A percentile compares a stretch with the other conserved stretches of the same genome.
These are phyloP conservation scores for Suhomyces atakaporum DNA, from an alignment of 1,139 yeast genomes.

Conservation along the genomic window DNA sequence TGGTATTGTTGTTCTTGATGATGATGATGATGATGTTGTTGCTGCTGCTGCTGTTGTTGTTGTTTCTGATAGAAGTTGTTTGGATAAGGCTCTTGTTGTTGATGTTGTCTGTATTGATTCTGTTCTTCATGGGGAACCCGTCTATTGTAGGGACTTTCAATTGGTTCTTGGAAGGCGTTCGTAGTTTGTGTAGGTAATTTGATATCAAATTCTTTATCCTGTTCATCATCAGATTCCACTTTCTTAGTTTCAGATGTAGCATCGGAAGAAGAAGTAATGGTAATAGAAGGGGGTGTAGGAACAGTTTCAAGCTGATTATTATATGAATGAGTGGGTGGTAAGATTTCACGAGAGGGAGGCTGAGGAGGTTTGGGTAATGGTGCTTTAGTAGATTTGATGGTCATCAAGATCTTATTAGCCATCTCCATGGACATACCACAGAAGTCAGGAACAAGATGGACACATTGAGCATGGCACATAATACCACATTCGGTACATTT, in stretches of 20 bases:
- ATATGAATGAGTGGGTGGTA: conserved; percentile 3
- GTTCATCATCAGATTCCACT: conserved; percentile 28
- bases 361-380: conserved; percentile 23
- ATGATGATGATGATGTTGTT: conserved; percentile 9
- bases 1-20: conserved; percentile 6
- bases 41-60: conserved; percentile 16
- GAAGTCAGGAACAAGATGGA: conserved; percentile 93
- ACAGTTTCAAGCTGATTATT: conserved; percentile 6
- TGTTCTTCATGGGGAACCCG: conserved; percentile 24
- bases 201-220: conserved; percentile 23
- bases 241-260: conserved; percentile 5
- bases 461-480: conserved; percentile 91
- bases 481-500: conserved; percentile 95
- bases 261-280: conserved; percentile 6
- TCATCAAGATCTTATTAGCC: conserved; percentile 85
- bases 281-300: conserved; percentile 16
- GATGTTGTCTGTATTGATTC: conserved; percentile 13
- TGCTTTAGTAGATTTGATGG: conserved; percentile 78
- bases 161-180: conserved; percentile 36
- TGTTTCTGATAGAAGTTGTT: no score
- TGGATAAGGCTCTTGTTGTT: no score
- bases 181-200: conserved; percentile 41
- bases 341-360: conserved; percentile 5
- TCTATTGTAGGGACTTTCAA: conserved; percentile 32
- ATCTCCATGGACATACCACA: conserved; percentile 99